Evolutionary conservation across 2,329 filamentous ascomycete genomes (phyloP).

Genomic region (Ceratocystis papillata): DNA sequence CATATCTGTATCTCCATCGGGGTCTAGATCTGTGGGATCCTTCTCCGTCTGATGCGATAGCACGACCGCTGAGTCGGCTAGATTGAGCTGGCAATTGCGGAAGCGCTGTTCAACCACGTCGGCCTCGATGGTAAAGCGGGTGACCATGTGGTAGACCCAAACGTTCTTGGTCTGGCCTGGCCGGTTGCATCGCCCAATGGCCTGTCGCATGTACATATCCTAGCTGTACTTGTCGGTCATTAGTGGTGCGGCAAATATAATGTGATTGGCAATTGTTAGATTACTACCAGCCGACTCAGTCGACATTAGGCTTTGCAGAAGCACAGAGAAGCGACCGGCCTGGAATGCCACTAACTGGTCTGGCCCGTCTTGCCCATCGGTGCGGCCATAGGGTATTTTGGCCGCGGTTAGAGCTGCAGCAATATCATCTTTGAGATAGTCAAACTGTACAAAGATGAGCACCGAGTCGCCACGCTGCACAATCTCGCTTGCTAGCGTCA

Average conservation of each 20-base stretch:
- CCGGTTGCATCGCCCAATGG: slow-evolving; percentile 34
- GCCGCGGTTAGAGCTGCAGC: neutral
- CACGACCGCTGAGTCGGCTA: slow-evolving; percentile 3
- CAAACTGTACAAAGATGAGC: slow-evolving; percentile 34
- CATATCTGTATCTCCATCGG: neutral
- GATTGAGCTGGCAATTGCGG: neutral
- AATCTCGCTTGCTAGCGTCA: slow-evolving; percentile 24
- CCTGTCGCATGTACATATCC: slow-evolving; percentile 34
- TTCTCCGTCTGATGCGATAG: neutral
- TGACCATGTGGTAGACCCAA: slow-evolving; percentile 34
- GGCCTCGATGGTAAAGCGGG: slow-evolving; percentile 35
- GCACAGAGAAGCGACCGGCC: slow-evolving; percentile 25
- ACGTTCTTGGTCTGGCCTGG: slow-evolving; percentile 34
- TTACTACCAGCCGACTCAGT: slow-evolving; percentile 36
- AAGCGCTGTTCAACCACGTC: slow-evolving; percentile 32
- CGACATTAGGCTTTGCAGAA: slow-evolving; percentile 34
- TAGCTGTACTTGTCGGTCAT: slow-evolving; percentile 30
- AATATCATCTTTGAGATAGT: slow-evolving; percentile 28
- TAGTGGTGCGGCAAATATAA: slow-evolving; percentile 35
- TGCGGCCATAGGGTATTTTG: slow-evolving; percentile 10
- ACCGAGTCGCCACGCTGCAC: slow-evolving; percentile 26
- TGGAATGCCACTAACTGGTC: slow-evolving; percentile 21
- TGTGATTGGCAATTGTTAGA: slow-evolving; percentile 35
- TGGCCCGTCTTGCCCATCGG: slow-evolving; percentile 14
- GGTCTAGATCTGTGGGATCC: neutral